Percentiles rank a stretch among this genome's conserved stretches.
phyloP scores from a whole-genome alignment of 2,329 filamentous ascomycete species.

The Aspergillus candidus region DNA sequence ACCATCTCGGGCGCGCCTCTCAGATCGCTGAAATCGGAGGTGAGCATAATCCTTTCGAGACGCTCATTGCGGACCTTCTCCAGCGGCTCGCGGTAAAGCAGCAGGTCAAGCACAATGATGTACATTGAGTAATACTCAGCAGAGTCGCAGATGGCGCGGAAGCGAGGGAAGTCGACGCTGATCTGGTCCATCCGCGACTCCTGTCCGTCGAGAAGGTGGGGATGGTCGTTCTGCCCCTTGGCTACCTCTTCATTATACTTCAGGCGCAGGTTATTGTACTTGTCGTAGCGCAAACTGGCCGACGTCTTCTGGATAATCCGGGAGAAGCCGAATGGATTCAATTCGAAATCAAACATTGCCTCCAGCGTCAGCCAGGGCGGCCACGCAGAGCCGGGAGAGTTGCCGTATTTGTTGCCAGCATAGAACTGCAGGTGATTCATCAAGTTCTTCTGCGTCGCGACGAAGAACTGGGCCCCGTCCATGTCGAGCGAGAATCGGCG shows the following conservation, averaged over 20 bases:
- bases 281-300: constrained; percentile 88
- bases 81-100: constrained; percentile 91
- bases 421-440: constrained; percentile 85
- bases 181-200: constrained; percentile 91
- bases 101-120: constrained; percentile 89
- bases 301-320: constrained; percentile 96
- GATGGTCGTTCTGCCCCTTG: constrained; percentile 49
- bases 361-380: constrained; percentile 98
- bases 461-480: constrained; percentile 98
- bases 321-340: constrained; percentile 95
- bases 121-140: constrained; percentile 97
- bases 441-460: constrained; percentile 89
- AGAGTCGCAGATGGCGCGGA: constrained; percentile 93
- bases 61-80: constrained; percentile 96
- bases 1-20: constrained; percentile 92
- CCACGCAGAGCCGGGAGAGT: constrained; percentile 79
- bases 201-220: constrained; percentile 38
- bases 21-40: constrained; percentile 96
- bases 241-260: constrained; percentile 96
- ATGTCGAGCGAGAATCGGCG: constrained; percentile 89
- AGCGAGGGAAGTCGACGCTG: constrained; percentile 92
- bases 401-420: constrained; percentile 87
- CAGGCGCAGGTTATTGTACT: constrained; percentile 92
- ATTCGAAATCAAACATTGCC: constrained; percentile 93
- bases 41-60: constrained; percentile 97